Evolutionary conservation across 805 yeast species (phyloP), one percentile per base, ranked within the genome.

Genomic region (Debaryomyces castellii): DNA sequence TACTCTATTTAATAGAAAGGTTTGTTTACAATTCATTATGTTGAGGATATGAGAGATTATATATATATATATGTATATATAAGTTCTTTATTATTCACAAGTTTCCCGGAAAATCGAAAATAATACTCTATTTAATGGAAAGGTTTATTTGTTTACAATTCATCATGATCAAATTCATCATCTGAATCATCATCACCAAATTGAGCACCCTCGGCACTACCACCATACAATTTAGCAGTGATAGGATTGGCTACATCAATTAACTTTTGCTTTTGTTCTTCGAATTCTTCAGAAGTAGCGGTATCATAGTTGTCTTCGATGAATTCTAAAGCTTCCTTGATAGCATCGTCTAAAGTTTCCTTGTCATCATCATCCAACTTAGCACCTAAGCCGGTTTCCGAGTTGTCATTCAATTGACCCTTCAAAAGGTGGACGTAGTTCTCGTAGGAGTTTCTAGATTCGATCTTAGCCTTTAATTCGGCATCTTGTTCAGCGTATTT

Each of bases 201-300:
- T 57, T 66, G 58, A 47, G 69, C 68, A 33, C 58, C 71, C 20
- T 70, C 78, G 48, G 68, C 77, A 39, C 77, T 81, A 47, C 77
- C 81, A 49, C 78, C 83, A 55, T 72, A 72, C 48, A 92, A 73
- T 77, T 92, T 94, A 53, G 92, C 79, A 42, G 96, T 88, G 61
- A 94, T 91, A 68, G 98, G 97, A 69, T 85, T 84, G 40, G 96
- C 96, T 60, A 86, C 74, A 58, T 86, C 80, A 51, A 85, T 80
- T 67, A 92, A 80, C 63, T 86, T 71, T 56, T 62, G 91, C 72
- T 82, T 88, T 74, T 90, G 95, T 69, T 90, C 97, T 46, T 89
- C 95, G 57, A 87, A 86, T 62, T 94, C 99, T 71, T 91, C 97
- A 60, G 86, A 80, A 43, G 96, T 80, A 39, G 97, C 97, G 51